A percentile compares a stretch with the other conserved stretches of the same genome.
These are phyloP conservation scores for Trichoderma brevicompactum DNA, from an alignment of 2,329 filamentous ascomycete species.

Conservation along the genomic window DNA sequence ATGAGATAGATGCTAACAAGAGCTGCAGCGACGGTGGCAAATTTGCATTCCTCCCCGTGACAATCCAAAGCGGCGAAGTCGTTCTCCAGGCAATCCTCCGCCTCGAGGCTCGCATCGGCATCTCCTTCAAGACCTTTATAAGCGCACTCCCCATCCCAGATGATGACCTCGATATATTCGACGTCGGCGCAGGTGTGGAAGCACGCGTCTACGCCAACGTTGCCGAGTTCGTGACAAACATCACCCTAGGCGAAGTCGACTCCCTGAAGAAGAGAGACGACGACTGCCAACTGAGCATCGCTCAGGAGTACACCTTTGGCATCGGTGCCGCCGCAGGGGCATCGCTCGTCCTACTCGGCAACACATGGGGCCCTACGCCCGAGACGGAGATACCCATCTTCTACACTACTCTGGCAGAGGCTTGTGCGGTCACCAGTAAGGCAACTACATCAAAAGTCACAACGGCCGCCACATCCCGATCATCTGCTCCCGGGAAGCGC, in stretches of 20 bases:
- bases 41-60: conserved; percentile 62
- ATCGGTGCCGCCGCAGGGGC: conserved; percentile 60
- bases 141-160: conserved; percentile 20
- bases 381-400: conserved; percentile 55
- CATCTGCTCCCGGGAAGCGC: conserved; percentile 28
- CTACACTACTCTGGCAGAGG: conserved; percentile 54
- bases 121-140: conserved; percentile 35
- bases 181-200: conserved; percentile 50
- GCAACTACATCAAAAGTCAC: conserved; percentile 31
- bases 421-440: conserved; percentile 44
- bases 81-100: conserved; percentile 53
- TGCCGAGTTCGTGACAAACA: conserved; percentile 57
- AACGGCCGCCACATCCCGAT: conserved; percentile 31
- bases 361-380: conserved; percentile 56
- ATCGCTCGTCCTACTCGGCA: conserved; percentile 47
- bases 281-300: conserved; percentile 50
- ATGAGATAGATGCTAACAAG: background rate
- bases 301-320: conserved; percentile 56
- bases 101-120: conserved; percentile 51
- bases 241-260: conserved; percentile 46
- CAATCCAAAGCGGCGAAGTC: conserved; percentile 47
- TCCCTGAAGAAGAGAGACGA: conserved; percentile 31
- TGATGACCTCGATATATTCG: conserved; percentile 35
- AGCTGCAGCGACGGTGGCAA: conserved; percentile 53
- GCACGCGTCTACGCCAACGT: conserved; percentile 56